Conservation (phyloP, 768 basidiomycete species). For the Lactifluus pinguis region DNA sequence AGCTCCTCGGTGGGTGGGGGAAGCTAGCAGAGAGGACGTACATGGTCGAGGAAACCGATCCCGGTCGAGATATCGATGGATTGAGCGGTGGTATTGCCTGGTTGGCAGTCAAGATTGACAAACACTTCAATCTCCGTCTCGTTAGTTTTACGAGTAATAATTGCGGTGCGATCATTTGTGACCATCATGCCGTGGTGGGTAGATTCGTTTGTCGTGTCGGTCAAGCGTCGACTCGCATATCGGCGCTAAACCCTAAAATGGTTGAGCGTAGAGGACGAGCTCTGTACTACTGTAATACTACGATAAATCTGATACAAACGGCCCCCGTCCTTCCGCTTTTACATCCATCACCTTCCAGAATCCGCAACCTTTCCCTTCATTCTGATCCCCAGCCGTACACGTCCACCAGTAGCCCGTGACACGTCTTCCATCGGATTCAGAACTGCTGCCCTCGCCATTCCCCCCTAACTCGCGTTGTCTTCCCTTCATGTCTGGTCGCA, state of each 20-base stretch:
- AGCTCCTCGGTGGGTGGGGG: background rate
- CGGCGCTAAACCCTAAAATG: background rate
- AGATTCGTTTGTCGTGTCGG: background rate
- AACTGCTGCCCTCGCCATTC: slow-evolving; percentile 7
- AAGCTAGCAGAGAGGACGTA: slow-evolving; percentile 28
- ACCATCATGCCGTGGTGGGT: slow-evolving; percentile 8
- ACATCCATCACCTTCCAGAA: slow-evolving; percentile 71
- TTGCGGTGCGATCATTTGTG: slow-evolving; percentile 49
- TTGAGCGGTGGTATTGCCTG: slow-evolving; percentile 55
- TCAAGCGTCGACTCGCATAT: background rate
- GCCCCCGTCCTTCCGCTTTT: slow-evolving; percentile 54
- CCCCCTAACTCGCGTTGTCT: slow-evolving; percentile 27
- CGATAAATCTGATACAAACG: slow-evolving; percentile 27
- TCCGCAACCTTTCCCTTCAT: slow-evolving; percentile 74
- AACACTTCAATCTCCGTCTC: slow-evolving; percentile 86
- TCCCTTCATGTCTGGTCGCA: slow-evolving; percentile 76
- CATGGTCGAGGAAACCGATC: slow-evolving; percentile 98
- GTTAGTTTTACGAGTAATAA: slow-evolving; percentile 73
- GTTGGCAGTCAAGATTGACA: slow-evolving; percentile 72
- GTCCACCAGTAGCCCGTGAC: slow-evolving; percentile 62
- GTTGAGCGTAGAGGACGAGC: too few species aligned
- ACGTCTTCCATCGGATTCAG: slow-evolving; percentile 27
- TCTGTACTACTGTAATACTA: background rate
- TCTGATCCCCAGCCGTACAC: slow-evolving; percentile 74
- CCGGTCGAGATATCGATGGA: slow-evolving; percentile 83